Conservation (phyloP, 2,329 filamentous ascomycete genomes). For the Rutstroemia sp. region DNA sequence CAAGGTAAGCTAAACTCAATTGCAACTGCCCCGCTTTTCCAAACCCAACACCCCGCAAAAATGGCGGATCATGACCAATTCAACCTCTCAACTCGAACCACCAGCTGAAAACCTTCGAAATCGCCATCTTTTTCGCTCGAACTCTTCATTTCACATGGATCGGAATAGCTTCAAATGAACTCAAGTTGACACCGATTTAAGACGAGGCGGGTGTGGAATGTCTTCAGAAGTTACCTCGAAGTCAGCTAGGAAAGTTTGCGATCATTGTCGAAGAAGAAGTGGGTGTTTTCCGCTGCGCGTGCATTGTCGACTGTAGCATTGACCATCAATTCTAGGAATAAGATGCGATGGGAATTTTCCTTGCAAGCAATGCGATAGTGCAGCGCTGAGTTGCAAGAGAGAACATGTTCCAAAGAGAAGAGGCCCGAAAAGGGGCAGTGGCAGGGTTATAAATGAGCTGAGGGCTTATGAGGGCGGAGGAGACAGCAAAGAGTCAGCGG, state of each 20-base stretch:
- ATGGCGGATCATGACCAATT: too few relatives aligned
- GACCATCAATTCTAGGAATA: slow-evolving; percentile 31
- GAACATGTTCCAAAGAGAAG: slow-evolving; percentile 58
- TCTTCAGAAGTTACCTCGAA: slow-evolving; percentile 20
- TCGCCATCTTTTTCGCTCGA: slow-evolving; percentile 23
- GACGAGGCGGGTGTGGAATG: slow-evolving; percentile 18
- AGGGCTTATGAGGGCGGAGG: slow-evolving; percentile 41
- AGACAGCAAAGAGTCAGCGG: slow-evolving; percentile 27
- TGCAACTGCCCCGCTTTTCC: too few relatives aligned
- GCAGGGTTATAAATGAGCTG: slow-evolving; percentile 56
- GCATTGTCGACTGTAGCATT: not conserved
- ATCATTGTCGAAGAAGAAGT: slow-evolving; percentile 39
- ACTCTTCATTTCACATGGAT: not conserved
- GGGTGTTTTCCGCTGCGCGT: slow-evolving; percentile 18
- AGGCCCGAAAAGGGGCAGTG: slow-evolving; percentile 54
- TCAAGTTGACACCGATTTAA: not conserved
- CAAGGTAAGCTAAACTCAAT: too few relatives aligned
- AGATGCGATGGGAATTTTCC: slow-evolving; percentile 41
- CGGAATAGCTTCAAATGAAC: slow-evolving; percentile 6
- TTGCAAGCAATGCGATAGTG: slow-evolving; percentile 53
- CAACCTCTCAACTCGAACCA: too few relatives aligned
- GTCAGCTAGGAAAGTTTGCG: slow-evolving; percentile 35
- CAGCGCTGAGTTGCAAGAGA: slow-evolving; percentile 54
- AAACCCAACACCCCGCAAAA: too few relatives aligned
- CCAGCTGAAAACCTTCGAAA: too few relatives aligned